Percentiles rank a stretch among this genome's conserved stretches.
Conservation (phyloP, 2,329 filamentous ascomycete species). For the Pleoardoris graminearum region DNA sequence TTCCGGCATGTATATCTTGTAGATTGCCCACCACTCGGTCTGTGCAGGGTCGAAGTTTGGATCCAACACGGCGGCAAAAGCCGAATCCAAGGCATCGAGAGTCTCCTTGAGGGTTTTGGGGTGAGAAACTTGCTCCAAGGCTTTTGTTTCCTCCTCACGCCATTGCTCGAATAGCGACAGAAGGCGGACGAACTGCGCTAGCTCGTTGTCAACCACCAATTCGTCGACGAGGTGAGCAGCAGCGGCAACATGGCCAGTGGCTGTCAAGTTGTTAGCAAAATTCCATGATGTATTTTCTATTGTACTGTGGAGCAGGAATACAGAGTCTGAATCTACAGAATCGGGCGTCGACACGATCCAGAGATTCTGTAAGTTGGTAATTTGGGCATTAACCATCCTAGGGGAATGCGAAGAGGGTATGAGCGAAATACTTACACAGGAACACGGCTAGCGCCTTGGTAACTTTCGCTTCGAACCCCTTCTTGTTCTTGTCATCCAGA, state of each 20-base stretch:
- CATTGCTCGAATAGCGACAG: conserved; percentile 50
- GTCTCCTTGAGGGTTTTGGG: conserved; percentile 39
- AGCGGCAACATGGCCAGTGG: conserved; percentile 56
- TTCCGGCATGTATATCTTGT: conserved; percentile 82
- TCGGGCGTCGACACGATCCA: too few species aligned
- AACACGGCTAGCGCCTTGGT: conserved; percentile 80
- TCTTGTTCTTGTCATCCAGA: conserved; percentile 59
- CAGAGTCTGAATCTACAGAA: neutral
- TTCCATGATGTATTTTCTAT: neutral
- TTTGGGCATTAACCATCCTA: too few species aligned
- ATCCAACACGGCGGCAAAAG: conserved; percentile 35
- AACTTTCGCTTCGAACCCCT: conserved; percentile 68
- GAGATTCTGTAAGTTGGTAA: too few species aligned
- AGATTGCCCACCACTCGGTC: conserved; percentile 67
- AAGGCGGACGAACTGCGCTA: conserved; percentile 49
- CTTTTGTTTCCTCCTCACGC: conserved; percentile 27
- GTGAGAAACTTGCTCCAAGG: conserved; percentile 20
- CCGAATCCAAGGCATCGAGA: conserved; percentile 45
- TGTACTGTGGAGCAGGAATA: neutral
- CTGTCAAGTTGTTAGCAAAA: conserved; percentile 22
- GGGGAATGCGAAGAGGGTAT: too few species aligned
- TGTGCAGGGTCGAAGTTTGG: conserved; percentile 2
- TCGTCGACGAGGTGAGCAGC: conserved; percentile 58
- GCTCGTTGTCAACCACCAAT: conserved; percentile 53
- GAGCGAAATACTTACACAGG: conserved; percentile 65